Percentiles rank a stretch among this genome's conserved stretches.
Conservation (phyloP, 495 filamentous ascomycete species). For the Podospora appendiculata region DNA sequence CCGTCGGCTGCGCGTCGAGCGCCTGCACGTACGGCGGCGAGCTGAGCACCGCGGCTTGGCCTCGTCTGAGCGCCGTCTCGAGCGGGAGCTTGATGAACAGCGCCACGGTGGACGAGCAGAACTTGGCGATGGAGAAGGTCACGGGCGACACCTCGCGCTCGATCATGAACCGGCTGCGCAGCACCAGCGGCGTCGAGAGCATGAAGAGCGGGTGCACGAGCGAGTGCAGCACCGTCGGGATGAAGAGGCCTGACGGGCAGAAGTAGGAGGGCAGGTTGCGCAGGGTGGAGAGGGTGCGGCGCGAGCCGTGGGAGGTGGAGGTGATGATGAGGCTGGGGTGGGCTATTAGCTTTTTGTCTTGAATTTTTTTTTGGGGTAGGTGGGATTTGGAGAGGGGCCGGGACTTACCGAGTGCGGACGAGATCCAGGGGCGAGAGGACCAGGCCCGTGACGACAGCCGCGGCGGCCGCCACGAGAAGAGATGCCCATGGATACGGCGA, state of each 20-base stretch:
- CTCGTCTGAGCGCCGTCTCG: conserved; percentile 84
- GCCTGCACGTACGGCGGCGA: conserved; percentile 32
- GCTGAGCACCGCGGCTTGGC: conserved; percentile 61
- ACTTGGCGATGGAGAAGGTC: conserved; percentile 68
- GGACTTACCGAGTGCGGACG: conserved; percentile 66
- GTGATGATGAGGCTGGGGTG: conserved; percentile 62
- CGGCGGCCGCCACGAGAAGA: conserved; percentile 72
- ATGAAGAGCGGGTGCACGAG: conserved; percentile 73
- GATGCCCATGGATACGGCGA: conserved; percentile 66
- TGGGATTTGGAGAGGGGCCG: not conserved
- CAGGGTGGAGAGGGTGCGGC: conserved; percentile 66
- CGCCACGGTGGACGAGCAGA: conserved; percentile 68
- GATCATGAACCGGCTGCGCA: conserved; percentile 68
- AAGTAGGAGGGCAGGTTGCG: conserved; percentile 69
- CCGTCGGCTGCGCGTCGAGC: conserved; percentile 25
- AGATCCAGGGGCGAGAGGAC: conserved; percentile 82
- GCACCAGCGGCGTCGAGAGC: conserved; percentile 70
- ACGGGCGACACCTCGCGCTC: conserved; percentile 76
- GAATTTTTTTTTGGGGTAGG: conserved; percentile 3
- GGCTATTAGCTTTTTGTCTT: conserved; percentile 7
- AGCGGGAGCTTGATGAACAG: conserved; percentile 79
- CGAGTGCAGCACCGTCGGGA: conserved; percentile 80
- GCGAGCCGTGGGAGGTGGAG: conserved; percentile 60
- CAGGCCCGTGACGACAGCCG: conserved; percentile 70
- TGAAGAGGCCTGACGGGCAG: conserved; percentile 60